A percentile compares a stretch with the other conserved stretches of the same genome.
These are phyloP conservation scores for Beauveria caledonica DNA, from an alignment of 2,329 filamentous ascomycete genomes.

Conservation along the genomic window DNA sequence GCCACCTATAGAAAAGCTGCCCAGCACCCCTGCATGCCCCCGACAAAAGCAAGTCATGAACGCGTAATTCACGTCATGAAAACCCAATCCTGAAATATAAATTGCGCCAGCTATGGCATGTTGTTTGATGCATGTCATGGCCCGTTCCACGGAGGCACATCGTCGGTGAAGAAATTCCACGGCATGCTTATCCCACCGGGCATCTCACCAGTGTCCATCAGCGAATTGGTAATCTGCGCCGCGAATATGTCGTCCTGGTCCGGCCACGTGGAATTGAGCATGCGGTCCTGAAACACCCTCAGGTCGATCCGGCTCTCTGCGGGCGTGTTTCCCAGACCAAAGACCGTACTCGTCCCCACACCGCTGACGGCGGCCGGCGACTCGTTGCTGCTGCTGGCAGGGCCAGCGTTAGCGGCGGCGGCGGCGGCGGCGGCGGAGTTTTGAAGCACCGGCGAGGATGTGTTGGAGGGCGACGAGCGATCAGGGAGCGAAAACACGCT, in stretches of 20 bases:
- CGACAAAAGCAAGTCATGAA: background rate
- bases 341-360: background rate
- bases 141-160: slow-evolving; percentile 11
- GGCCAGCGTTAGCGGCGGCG: background rate
- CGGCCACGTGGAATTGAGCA: slow-evolving; percentile 24
- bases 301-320: slow-evolving; percentile 29
- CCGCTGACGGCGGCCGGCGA: slow-evolving; percentile 16
- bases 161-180: slow-evolving; percentile 23
- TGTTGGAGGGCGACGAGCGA: slow-evolving; percentile 24
- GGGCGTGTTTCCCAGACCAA: slow-evolving; percentile 25
- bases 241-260: slow-evolving; percentile 23
- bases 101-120: background rate
- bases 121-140: background rate
- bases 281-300: slow-evolving; percentile 25
- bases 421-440: slow-evolving; percentile 15
- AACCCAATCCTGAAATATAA: background rate
- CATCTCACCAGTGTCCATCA: slow-evolving; percentile 15
- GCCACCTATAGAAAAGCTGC: background rate
- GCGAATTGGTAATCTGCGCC: slow-evolving; percentile 20
- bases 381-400: slow-evolving; percentile 21
- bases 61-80: too few species aligned
- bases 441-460: slow-evolving; percentile 23
- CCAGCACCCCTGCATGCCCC: background rate
- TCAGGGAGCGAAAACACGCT: slow-evolving; percentile 19
- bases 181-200: slow-evolving; percentile 18